These are phyloP conservation scores for Bacidia rubella DNA, from an alignment of 495 filamentous ascomycete genomes.

Conservation along the genomic window DNA sequence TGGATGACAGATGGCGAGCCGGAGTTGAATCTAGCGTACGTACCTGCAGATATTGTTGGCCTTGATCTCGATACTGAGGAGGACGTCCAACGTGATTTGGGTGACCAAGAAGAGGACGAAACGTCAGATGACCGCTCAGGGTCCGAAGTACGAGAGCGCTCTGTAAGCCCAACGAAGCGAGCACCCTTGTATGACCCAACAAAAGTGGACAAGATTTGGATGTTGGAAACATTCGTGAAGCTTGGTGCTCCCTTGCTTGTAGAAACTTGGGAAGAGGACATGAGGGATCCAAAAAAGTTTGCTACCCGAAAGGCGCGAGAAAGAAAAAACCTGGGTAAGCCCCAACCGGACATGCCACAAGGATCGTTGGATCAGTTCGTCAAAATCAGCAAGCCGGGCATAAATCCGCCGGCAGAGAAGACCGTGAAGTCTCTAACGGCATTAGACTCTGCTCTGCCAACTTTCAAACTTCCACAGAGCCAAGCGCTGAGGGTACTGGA, in stretches of 20 bases:
- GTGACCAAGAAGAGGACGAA: conserved; percentile 38
- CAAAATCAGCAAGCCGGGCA: conserved; percentile 13
- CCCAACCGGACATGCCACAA: neutral
- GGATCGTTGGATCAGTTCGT: conserved; percentile 14
- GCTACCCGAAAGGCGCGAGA: conserved; percentile 18
- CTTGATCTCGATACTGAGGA: conserved; percentile 59
- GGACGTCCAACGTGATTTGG: conserved; percentile 19
- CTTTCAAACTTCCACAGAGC: neutral
- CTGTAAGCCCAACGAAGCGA: conserved; percentile 31
- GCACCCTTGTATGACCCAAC: conserved; percentile 54
- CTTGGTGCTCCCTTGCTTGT: conserved; percentile 60
- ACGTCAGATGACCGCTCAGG: conserved; percentile 29
- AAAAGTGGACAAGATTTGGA: conserved; percentile 54
- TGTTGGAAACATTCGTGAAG: conserved; percentile 57
- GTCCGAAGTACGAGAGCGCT: conserved; percentile 16
- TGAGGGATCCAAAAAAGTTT: conserved; percentile 36
- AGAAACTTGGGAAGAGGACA: conserved; percentile 59
- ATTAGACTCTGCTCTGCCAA: too few relatives aligned
- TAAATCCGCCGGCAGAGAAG: neutral
- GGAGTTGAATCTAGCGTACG: conserved; percentile 66
- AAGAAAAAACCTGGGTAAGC: neutral
- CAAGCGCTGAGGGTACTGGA: neutral
- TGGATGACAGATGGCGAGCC: conserved; percentile 57
- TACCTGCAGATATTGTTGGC: conserved; percentile 62
- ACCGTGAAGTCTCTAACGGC: too few relatives aligned